Evolutionary conservation across 2,329 filamentous ascomycete species (phyloP), one percentile per base, ranked within the genome.

Genomic region (Clarireedia paspali): DNA sequence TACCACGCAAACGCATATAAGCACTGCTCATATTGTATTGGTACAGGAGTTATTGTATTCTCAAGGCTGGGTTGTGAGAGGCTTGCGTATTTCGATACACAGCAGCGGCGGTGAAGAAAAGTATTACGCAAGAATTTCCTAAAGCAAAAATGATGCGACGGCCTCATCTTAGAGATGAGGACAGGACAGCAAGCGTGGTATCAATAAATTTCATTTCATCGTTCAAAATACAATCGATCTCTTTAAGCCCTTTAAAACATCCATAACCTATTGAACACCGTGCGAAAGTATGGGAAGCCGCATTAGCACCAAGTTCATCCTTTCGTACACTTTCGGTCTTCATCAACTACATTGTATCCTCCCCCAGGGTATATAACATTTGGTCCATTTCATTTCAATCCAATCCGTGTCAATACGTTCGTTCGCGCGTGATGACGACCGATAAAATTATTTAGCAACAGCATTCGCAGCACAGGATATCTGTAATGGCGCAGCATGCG

Each of bases 401-500:
- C 20, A 45, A 45, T 45, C 17, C 42, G 14, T 17, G 10, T 14
- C 42, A 3, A 45, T 6, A 2, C 42, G 42, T 45, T 20, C 23
- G 20, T 24, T 3, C 23, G 42, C 23, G 42, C 23, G 20, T 45
- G 42, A 23, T 17, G 42, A 6, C 30, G 30, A 34, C 30, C 30
- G 42, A 45, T 17, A 24, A 24, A 15, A 4, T 4, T 12, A 6
- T 49, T 36, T 50, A 55, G 20, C 53, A 55, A 44, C 53, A 55
- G 14, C 53, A 55, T 23, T 55, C 53, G 0, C 50, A 46, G 26
- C 53, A 55, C n/a, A 55, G 49, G 17, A 50, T 30, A 50, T 55
- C 53, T 5, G 49, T 47, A 36, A 55, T 24, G 26, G 40, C 46
- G 40, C 53, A 55, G 53, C 53, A 55, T n/a, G 53, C 53, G 46